A percentile compares a stretch with the other conserved stretches of the same genome.
phyloP scores from a whole-genome alignment of 106 monocot species.

The Ottelia alismoides region DNA sequence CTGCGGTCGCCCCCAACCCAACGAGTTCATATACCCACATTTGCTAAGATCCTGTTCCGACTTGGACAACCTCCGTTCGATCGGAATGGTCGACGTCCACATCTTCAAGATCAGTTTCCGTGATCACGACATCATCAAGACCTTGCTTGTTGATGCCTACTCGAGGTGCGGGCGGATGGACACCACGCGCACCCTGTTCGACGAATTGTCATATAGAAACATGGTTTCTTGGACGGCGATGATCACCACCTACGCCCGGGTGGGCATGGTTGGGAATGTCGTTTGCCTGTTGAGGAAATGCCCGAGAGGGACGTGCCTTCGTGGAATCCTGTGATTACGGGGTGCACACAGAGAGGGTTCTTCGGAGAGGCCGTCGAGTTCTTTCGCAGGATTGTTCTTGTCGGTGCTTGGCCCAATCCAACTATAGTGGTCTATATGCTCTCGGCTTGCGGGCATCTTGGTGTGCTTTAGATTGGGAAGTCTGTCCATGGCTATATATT shows the following conservation, averaged over 20 bases:
- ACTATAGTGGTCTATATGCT: slow-evolving; percentile 56
- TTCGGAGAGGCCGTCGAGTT: slow-evolving; percentile 43
- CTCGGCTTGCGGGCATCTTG: slow-evolving; percentile 75
- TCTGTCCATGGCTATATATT: slow-evolving; percentile 50
- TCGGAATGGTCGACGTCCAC: slow-evolving; percentile 33
- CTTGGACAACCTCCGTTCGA: background rate
- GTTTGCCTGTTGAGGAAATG: slow-evolving; percentile 65
- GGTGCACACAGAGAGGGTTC: slow-evolving; percentile 69
- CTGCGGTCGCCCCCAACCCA: slow-evolving; percentile 28
- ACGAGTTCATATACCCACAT: slow-evolving; percentile 68
- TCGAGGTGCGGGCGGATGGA: too few species aligned
- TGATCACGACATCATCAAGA: too few species aligned
- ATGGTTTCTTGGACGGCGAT: too few species aligned
- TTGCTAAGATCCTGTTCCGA: slow-evolving; percentile 34
- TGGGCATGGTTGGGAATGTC: slow-evolving; percentile 8
- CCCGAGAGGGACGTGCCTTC: slow-evolving; percentile 68
- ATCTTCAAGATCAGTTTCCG: slow-evolving; percentile 23
- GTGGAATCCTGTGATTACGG: slow-evolving; percentile 77
- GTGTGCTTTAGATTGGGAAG: slow-evolving; percentile 59
- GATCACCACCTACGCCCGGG: too few species aligned
- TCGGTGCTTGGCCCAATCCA: slow-evolving; percentile 30
- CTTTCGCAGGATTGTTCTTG: slow-evolving; percentile 47
- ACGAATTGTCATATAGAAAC: too few species aligned
- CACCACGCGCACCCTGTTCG: too few species aligned
- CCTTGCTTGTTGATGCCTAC: too few species aligned